phyloP scores from a whole-genome alignment of 2,329 filamentous ascomycete species.

The Lomentospora prolificans region DNA sequence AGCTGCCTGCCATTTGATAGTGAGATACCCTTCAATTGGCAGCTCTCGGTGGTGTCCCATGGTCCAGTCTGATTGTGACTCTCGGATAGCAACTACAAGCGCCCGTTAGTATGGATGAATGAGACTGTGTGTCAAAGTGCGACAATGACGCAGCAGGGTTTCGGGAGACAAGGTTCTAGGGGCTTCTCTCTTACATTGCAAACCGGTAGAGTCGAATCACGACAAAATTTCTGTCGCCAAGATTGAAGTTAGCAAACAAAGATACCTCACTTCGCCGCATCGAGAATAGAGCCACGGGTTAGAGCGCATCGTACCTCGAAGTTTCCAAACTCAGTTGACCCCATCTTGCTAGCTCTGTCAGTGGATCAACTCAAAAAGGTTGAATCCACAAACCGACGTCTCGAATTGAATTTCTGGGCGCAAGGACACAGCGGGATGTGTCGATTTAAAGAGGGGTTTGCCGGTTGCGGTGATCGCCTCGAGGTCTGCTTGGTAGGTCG shows the following conservation, averaged over 20 bases:
- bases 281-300: too few species aligned
- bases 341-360: slow-evolving; percentile 31
- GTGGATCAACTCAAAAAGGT: background rate
- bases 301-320: slow-evolving; percentile 37
- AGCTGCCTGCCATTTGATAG: slow-evolving; percentile 57
- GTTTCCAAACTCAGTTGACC: slow-evolving; percentile 51
- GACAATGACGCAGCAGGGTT: background rate
- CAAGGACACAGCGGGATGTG: background rate
- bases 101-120: background rate
- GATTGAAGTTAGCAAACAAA: slow-evolving; percentile 15
- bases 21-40: slow-evolving; percentile 64
- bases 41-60: slow-evolving; percentile 49
- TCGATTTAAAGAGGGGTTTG: background rate
- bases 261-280: background rate
- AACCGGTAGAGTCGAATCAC: slow-evolving; percentile 70
- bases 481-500: slow-evolving; percentile 4
- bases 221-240: slow-evolving; percentile 61
- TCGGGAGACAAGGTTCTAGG: background rate
- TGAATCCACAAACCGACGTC: background rate
- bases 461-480: background rate
- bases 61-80: slow-evolving; percentile 47
- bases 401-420: background rate
- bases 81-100: slow-evolving; percentile 52
- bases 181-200: slow-evolving; percentile 58
- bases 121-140: background rate